Evolutionary conservation across 1,284 basidiomycete species (phyloP).

Genomic region (Trichosporon asahii): DNA sequence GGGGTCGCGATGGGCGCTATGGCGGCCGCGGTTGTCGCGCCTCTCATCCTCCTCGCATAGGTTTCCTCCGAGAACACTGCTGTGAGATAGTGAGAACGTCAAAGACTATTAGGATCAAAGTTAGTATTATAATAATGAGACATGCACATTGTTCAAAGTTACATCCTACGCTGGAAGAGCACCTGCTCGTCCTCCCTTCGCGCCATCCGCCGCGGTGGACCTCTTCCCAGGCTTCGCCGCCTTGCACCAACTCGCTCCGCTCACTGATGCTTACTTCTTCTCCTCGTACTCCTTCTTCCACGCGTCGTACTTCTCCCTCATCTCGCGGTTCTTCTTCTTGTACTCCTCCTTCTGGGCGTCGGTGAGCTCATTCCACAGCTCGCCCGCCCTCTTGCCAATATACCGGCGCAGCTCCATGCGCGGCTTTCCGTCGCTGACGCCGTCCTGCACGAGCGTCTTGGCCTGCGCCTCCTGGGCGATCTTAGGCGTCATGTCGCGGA

Average conservation of each 20-base stretch:
- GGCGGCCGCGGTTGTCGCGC: neutral
- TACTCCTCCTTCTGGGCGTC: slow-evolving; percentile 25
- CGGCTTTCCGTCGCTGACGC: neutral
- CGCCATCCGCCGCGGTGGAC: slow-evolving; percentile 19
- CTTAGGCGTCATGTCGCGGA: slow-evolving; percentile 17
- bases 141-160: slow-evolving; percentile 3
- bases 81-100: too few species aligned
- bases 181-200: slow-evolving; percentile 19
- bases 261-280: slow-evolving; percentile 12
- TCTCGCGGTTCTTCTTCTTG: slow-evolving; percentile 26
- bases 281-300: slow-evolving; percentile 23
- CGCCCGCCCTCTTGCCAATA: slow-evolving; percentile 29
- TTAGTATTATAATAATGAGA: neutral
- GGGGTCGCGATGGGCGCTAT: neutral
- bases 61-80: too few species aligned
- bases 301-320: slow-evolving; percentile 31
- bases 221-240: neutral
- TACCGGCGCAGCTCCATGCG: neutral
- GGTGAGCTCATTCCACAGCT: slow-evolving; percentile 33
- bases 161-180: slow-evolving; percentile 14
- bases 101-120: neutral
- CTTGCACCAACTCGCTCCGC: slow-evolving; percentile 9
- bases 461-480: slow-evolving; percentile 1
- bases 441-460: neutral
- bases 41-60: neutral